Conservation (phyloP, 23 red algal species). For the Gracilariopsis chorda region DNA sequence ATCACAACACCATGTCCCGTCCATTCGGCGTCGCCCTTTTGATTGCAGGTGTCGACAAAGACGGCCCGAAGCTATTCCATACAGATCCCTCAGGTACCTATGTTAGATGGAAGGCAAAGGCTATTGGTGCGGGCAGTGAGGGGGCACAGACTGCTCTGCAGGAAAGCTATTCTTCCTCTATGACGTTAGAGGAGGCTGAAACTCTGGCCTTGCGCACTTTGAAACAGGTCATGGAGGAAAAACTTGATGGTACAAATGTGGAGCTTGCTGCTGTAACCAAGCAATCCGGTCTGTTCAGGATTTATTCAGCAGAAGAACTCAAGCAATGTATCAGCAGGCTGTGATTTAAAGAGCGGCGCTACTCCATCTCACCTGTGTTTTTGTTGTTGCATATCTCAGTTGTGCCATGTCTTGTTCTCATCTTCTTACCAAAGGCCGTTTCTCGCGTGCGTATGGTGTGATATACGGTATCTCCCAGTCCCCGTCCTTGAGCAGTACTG, state of each 20-base stretch:
- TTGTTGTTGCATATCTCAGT: too few relatives aligned
- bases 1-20: constrained; percentile 86
- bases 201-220: constrained; percentile 79
- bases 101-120: constrained; percentile 91
- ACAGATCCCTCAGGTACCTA: constrained; percentile 92
- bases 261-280: constrained; percentile 82
- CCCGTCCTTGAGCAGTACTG: neutral
- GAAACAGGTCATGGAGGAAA: constrained; percentile 96
- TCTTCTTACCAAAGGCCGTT: neutral
- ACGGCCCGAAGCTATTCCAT: constrained; percentile 78
- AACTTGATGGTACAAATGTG: constrained; percentile 89
- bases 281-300: constrained; percentile 48
- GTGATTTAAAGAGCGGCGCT: neutral
- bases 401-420: too few relatives aligned
- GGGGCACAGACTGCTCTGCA: constrained; percentile 93
- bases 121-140: constrained; percentile 89
- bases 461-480: constrained; percentile 38
- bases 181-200: constrained; percentile 90
- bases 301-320: constrained; percentile 81
- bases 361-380: neutral
- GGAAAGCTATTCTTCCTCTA: constrained; percentile 63
- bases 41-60: constrained; percentile 82
- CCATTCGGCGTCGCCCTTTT: constrained; percentile 92
- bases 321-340: constrained; percentile 81
- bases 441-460: neutral